Evolutionary conservation across 2,329 filamentous ascomycete species (phyloP).

Genomic region (Ascochyta pisi): DNA sequence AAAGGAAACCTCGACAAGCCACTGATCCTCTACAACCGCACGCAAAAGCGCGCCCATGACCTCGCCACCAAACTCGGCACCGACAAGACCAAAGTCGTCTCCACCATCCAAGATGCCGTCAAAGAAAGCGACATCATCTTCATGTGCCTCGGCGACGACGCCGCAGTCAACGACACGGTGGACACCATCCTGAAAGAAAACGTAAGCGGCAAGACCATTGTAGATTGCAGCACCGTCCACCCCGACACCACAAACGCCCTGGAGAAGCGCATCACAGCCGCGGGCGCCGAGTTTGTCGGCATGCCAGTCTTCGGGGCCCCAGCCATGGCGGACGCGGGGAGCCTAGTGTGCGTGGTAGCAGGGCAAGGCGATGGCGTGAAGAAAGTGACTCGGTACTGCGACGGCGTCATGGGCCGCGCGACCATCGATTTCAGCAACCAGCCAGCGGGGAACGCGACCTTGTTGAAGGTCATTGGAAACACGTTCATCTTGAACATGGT

Average conservation of each 20-base stretch:
- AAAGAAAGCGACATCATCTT: slow-evolving; percentile 78
- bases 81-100: slow-evolving; percentile 69
- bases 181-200: slow-evolving; percentile 62
- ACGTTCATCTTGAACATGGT: slow-evolving; percentile 86
- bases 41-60: slow-evolving; percentile 68
- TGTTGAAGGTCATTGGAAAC: slow-evolving; percentile 85
- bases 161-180: slow-evolving; percentile 70
- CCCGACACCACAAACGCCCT: slow-evolving; percentile 77
- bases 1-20: slow-evolving; percentile 77
- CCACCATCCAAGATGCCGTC: slow-evolving; percentile 71
- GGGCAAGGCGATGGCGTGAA: slow-evolving; percentile 67
- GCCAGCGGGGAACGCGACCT: slow-evolving; percentile 71
- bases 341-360: slow-evolving; percentile 75
- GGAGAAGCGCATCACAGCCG: slow-evolving; percentile 62
- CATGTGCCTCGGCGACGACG: slow-evolving; percentile 80
- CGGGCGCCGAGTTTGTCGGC: slow-evolving; percentile 77
- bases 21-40: slow-evolving; percentile 82
- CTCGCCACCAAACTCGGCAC: slow-evolving; percentile 66
- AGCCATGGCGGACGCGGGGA: slow-evolving; percentile 72
- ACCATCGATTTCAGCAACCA: slow-evolving; percentile 75
- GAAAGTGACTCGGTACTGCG: slow-evolving; percentile 72
- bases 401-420: slow-evolving; percentile 72
- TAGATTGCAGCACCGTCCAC: slow-evolving; percentile 89
- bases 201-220: slow-evolving; percentile 75
- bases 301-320: slow-evolving; percentile 77